Evolutionary conservation across 1,284 basidiomycete species (phyloP).

Genomic region (Cystobasidium sp.): DNA sequence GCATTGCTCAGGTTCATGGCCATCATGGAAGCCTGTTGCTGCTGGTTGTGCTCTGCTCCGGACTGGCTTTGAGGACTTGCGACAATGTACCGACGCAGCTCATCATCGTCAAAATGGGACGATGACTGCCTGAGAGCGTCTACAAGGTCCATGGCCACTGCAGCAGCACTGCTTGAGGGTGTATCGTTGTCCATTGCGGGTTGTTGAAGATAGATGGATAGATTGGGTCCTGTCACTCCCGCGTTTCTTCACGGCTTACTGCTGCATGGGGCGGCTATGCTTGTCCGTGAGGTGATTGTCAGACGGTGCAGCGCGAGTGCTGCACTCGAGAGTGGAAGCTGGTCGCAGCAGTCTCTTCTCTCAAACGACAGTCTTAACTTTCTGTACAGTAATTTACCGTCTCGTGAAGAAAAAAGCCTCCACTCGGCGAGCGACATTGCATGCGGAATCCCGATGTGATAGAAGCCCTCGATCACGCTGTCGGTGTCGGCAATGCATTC

Average conservation of each 20-base stretch:
- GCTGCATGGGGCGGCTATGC: neutral
- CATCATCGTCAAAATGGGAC: slow-evolving; percentile 21
- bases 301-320: slow-evolving; percentile 10
- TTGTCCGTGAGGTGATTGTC: neutral
- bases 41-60: neutral
- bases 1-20: neutral
- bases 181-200: slow-evolving; percentile 27
- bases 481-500: too few species aligned
- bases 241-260: neutral
- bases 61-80: slow-evolving; percentile 24
- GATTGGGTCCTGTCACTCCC: neutral
- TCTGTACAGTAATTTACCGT: neutral
- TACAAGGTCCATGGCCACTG: slow-evolving; percentile 23
- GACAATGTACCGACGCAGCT: slow-evolving; percentile 26
- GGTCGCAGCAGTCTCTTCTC: neutral
- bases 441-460: too few species aligned
- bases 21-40: slow-evolving; percentile 4
- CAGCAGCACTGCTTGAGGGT: slow-evolving; percentile 24
- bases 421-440: too few species aligned
- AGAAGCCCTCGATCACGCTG: too few species aligned
- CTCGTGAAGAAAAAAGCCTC: too few species aligned
- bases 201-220: too few species aligned
- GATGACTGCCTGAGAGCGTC: slow-evolving; percentile 16
- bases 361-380: neutral
- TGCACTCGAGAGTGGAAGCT: neutral